Conservation (phyloP, 2,329 filamentous ascomycete species). For the Venturia carpophila region DNA sequence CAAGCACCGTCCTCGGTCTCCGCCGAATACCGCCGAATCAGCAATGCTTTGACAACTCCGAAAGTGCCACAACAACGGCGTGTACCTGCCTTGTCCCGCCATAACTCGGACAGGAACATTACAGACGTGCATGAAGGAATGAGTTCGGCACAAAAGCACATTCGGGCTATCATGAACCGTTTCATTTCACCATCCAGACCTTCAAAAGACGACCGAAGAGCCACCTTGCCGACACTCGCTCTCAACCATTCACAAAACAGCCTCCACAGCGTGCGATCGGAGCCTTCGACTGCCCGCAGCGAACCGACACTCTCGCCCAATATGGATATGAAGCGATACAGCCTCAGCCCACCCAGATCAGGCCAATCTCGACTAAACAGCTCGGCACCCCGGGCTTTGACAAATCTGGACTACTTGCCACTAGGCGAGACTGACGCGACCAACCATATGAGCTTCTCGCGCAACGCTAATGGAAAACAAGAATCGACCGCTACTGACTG, state of each 20-base stretch:
- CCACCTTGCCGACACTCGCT: slow-evolving; percentile 19
- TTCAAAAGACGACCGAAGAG: slow-evolving; percentile 1
- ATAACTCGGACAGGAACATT: slow-evolving; percentile 34
- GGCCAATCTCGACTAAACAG: slow-evolving; percentile 31
- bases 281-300: slow-evolving; percentile 39
- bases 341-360: slow-evolving; percentile 24
- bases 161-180: slow-evolving; percentile 28
- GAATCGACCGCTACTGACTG: slow-evolving; percentile 62
- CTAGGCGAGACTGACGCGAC: slow-evolving; percentile 34
- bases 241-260: slow-evolving; percentile 38
- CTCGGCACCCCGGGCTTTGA: slow-evolving; percentile 25
- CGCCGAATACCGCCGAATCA: slow-evolving; percentile 7
- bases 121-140: slow-evolving; percentile 4
- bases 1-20: background rate
- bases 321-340: slow-evolving; percentile 24
- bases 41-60: slow-evolving; percentile 30
- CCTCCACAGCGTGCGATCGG: slow-evolving; percentile 42
- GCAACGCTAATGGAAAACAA: slow-evolving; percentile 33
- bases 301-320: slow-evolving; percentile 41
- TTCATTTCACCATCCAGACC: slow-evolving; percentile 15
- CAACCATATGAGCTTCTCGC: slow-evolving; percentile 18
- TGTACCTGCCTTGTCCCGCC: slow-evolving; percentile 37
- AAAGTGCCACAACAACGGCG: slow-evolving; percentile 30
- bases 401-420: slow-evolving; percentile 43
- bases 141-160: slow-evolving; percentile 30